These are phyloP conservation scores for Platanthera guangdongensis DNA, from an alignment of 106 monocot species.

Conservation along the genomic window DNA sequence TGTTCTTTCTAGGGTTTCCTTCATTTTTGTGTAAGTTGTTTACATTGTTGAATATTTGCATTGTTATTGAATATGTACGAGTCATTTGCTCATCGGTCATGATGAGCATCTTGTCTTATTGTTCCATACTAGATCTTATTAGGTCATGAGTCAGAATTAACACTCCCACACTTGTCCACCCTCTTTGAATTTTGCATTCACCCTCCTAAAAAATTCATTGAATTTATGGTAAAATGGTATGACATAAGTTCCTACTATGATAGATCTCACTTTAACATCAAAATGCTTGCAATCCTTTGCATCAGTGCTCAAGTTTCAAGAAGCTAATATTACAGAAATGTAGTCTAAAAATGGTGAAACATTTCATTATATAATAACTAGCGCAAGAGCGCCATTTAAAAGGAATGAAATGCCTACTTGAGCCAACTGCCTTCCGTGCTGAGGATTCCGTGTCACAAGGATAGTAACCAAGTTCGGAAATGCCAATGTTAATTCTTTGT, in stretches of 20 bases:
- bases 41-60: too few relatives aligned
- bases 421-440: slow-evolving; percentile 42
- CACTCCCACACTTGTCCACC: too few relatives aligned
- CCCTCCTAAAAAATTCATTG: background rate
- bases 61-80: too few relatives aligned
- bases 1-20: too few relatives aligned
- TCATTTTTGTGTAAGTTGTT: too few relatives aligned
- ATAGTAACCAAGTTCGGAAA: slow-evolving; percentile 58
- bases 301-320: background rate
- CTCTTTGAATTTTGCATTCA: background rate
- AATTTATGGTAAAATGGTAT: background rate
- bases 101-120: background rate
- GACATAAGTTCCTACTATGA: background rate
- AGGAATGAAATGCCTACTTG: slow-evolving; percentile 29
- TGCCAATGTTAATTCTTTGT: slow-evolving; percentile 39
- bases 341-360: background rate
- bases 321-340: background rate
- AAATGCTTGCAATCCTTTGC: background rate
- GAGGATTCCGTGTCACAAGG: slow-evolving; percentile 73
- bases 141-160: too few relatives aligned
- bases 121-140: too few relatives aligned
- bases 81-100: background rate
- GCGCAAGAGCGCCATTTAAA: background rate
- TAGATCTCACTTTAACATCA: background rate
- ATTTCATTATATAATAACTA: background rate